Percentiles rank a stretch among this genome's conserved stretches.
Conservation (phyloP, 2,329 filamentous ascomycete genomes). For the Penicillium sp. region DNA sequence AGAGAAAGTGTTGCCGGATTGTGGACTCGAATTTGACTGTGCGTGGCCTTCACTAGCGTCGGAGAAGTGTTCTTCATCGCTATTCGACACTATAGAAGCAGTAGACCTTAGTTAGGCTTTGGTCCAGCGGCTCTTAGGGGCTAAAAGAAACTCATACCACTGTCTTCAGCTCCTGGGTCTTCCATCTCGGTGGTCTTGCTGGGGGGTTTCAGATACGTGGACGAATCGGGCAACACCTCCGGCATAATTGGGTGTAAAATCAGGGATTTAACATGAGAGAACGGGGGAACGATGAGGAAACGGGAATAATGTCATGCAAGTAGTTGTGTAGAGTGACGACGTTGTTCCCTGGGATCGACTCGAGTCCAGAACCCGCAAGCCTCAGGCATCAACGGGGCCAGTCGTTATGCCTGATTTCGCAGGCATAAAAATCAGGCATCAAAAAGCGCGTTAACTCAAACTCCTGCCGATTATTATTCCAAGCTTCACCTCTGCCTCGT, state of each 20-base stretch:
- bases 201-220: slow-evolving; percentile 52
- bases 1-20: slow-evolving; percentile 49
- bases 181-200: slow-evolving; percentile 55
- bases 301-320: slow-evolving; percentile 17
- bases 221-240: slow-evolving; percentile 36
- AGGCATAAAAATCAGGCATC: slow-evolving; percentile 9
- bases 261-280: slow-evolving; percentile 25
- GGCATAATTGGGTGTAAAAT: slow-evolving; percentile 32
- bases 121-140: neutral
- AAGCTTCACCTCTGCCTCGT: slow-evolving; percentile 7
- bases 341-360: slow-evolving; percentile 30
- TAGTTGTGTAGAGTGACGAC: slow-evolving; percentile 20
- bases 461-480: slow-evolving; percentile 26
- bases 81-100: slow-evolving; percentile 46
- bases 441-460: slow-evolving; percentile 23
- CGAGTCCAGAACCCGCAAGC: slow-evolving; percentile 31
- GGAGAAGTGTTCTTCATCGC: slow-evolving; percentile 62
- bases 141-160: slow-evolving; percentile 42
- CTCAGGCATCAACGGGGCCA: slow-evolving; percentile 24
- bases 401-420: slow-evolving; percentile 12
- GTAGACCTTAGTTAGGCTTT: neutral
- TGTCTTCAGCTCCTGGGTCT: slow-evolving; percentile 56
- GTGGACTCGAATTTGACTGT: slow-evolving; percentile 34
- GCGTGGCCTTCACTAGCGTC: slow-evolving; percentile 60
- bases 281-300: slow-evolving; percentile 11